A percentile compares a stretch with the other conserved stretches of the same genome.
Evolutionary conservation across 2,329 filamentous ascomycete genomes (phyloP).

Genomic region (Dothidotthia symphoricarpi): DNA sequence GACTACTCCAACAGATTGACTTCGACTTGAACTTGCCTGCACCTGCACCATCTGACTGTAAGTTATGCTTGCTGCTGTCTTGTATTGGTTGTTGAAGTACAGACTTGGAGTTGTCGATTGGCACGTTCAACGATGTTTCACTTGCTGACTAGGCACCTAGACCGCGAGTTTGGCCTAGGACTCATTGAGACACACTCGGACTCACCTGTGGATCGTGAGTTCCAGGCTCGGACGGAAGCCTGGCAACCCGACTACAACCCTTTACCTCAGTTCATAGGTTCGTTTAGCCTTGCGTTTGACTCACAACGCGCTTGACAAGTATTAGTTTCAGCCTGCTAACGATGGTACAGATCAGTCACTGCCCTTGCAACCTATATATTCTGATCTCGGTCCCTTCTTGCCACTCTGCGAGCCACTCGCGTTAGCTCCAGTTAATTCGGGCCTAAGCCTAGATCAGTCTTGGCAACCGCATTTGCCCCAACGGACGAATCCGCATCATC

Average conservation of each 20-base stretch:
- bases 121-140: conserved; percentile 25
- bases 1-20: conserved; percentile 29
- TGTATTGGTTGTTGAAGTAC: too few species aligned
- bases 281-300: conserved; percentile 21
- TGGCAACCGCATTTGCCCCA: conserved; percentile 37
- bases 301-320: conserved; percentile 20
- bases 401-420: too few species aligned
- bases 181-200: conserved; percentile 35
- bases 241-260: conserved; percentile 23
- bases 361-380: conserved; percentile 19
- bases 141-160: conserved; percentile 33
- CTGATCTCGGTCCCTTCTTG: conserved; percentile 20
- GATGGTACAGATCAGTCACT: conserved; percentile 15
- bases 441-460: conserved; percentile 25
- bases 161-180: conserved; percentile 32
- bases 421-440: too few species aligned
- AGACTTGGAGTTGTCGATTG: too few species aligned
- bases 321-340: conserved; percentile 33
- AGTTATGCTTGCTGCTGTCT: conserved; percentile 23
- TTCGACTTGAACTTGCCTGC: conserved; percentile 28
- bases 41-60: conserved; percentile 37
- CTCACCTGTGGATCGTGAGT: too few species aligned
- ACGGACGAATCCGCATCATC: conserved; percentile 33
- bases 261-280: conserved; percentile 21
- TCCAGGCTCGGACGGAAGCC: conserved; percentile 34